Base-by-base conservation (phyloP, 352 stramenopile genomes). In the Pythium scleroteichum region DNA sequence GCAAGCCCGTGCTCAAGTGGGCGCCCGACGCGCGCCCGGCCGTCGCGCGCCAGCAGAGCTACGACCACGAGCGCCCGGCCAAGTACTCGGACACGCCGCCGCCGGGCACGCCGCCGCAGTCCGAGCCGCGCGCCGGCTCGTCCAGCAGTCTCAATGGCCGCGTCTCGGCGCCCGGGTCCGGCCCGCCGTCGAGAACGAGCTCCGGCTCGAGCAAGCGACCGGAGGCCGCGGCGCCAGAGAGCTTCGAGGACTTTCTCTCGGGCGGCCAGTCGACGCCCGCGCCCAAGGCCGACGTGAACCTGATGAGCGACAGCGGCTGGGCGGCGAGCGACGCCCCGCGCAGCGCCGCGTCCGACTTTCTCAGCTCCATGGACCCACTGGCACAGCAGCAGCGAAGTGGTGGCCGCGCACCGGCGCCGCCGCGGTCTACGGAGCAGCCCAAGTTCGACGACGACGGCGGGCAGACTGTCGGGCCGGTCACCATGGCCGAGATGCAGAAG, bases 401-500 rank as follows among this genome's bases (percentile, higher is more conserved):
- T 10, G 35, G 39, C 12, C 64, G 68, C 6, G 53, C 29, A 0
- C 35, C 41, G 16, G 49, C 45, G 4, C 39, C 53, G 16, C 24
- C 59, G 33, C 48, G 68, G 24, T 45, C 23, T 7, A 76, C 46
- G 39, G 79, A 85, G 59, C 68, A 71, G 40, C 79, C 77, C 26
- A 84, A 87, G 62, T 94, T 94, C 52, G 80, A 94, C 9, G 82
- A 92, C 66, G 85, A 94, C 59, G 71, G 74, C 44, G 73, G 75
- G 16, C 85, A 94, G 60, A 94, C 85, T 6, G 82, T 94, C 27
- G 85, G 85, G 0, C 85, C 85, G 0, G 85, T 94, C 52, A 89
- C 79, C 7, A 83, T 93, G 71, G 83, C 83, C 19, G 85, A 94
- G 64, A 94, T 94, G 83, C 55, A 92, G 52, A 75, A 79, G 59